Evolutionary conservation across 2,329 filamentous ascomycete species (phyloP), one percentile per base, ranked within the genome.

Genomic region (Stagonosporopsis rhizophila): DNA sequence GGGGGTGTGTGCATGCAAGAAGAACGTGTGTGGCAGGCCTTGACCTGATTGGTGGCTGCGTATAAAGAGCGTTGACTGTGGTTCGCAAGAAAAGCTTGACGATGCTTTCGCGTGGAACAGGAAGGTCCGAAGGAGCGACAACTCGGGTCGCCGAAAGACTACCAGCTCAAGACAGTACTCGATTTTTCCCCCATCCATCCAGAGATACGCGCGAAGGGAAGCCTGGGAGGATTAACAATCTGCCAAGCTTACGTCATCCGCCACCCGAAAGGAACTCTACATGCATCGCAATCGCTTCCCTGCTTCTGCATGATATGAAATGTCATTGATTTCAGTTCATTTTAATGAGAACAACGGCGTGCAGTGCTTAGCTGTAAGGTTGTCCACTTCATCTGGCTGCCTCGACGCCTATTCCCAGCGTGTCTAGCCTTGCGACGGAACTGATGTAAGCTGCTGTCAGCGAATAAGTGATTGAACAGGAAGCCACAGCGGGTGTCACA

Each of bases 21-120:
- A 45, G 39, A 58, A 58, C 55, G 55, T 58, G 55, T 49, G 35
- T 38, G n/a, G 44, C 39, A 39, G n/a, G 44, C 34, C 28, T 30
- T 32, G 12, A 12, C 34, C 23, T 44, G 39, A 58, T 58, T 58
- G 56, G 51, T 41, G 14, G 40, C 2, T 15, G 6, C 20, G 14
- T 32, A 38, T 5, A 23, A 37, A 34, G 23, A 38, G 11, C 42
- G 19, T 37, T 41, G 22, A 37, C 17, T 30, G 14, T 40, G 28
- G 34, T 39, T 44, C 38, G 45, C 17, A 41, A 14, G 50, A 6
- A 46, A 50, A 45, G 46, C 45, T 58, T 54, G 51, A 46, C 14
- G 5, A 27, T 32, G 41, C 44, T 52, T 40, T 37, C 23, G 27
- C 23, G 14, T 32, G 15, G 30, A 32, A 49, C 11, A 40, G 35